Evolutionary conservation across 805 yeast species (phyloP).

Genomic region (Candida tibetensis): DNA sequence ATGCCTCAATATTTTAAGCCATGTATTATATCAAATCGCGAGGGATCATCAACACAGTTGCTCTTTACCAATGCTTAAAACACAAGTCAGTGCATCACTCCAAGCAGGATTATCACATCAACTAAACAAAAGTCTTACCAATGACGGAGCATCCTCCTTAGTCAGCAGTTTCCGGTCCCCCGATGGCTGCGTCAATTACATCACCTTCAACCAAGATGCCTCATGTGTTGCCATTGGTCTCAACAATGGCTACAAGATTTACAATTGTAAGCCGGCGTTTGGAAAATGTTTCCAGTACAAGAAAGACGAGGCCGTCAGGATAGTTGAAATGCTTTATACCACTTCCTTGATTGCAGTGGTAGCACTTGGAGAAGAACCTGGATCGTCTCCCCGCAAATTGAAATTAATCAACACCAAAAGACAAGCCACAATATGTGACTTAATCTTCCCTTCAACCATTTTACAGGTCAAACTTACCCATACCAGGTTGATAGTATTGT

Average conservation of each 20-base stretch:
- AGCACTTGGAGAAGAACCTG: slow-evolving; percentile 70
- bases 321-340: slow-evolving; percentile 86
- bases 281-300: slow-evolving; percentile 45
- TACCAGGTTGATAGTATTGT: slow-evolving; percentile 32
- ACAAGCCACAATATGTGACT: slow-evolving; percentile 42
- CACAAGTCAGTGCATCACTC: slow-evolving; percentile 12
- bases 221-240: slow-evolving; percentile 77
- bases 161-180: slow-evolving; percentile 10
- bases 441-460: slow-evolving; percentile 41
- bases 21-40: too few relatives aligned
- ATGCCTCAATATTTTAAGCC: too few relatives aligned
- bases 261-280: slow-evolving; percentile 78
- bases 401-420: slow-evolving; percentile 82
- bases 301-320: slow-evolving; percentile 54
- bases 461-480: slow-evolving; percentile 37
- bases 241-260: slow-evolving; percentile 63
- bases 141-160: slow-evolving; percentile 17
- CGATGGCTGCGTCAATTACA: slow-evolving; percentile 31
- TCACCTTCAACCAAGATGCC: slow-evolving; percentile 83
- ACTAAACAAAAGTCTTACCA: slow-evolving; percentile 8
- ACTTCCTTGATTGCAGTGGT: slow-evolving; percentile 85
- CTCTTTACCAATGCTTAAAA: slow-evolving; percentile 12
- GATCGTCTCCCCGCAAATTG: slow-evolving; percentile 74
- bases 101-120: slow-evolving; percentile 13
- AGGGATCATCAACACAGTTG: too few relatives aligned